phyloP scores from a whole-genome alignment of 1,139 yeast species.

The Lodderomyces orthopsilosis region DNA sequence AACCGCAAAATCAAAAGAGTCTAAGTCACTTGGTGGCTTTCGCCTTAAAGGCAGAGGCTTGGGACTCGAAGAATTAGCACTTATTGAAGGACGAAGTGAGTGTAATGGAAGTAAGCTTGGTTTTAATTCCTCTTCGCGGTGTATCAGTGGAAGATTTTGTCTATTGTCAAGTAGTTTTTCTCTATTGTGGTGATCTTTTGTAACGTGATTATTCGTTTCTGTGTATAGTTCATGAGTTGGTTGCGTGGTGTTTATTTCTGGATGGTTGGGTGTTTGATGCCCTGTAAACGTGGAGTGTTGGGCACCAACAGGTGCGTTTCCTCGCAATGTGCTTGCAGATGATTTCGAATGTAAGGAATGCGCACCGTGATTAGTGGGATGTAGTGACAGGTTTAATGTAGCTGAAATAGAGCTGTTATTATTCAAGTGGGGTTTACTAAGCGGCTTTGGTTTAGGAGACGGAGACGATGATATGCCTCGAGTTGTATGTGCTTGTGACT shows the following conservation, averaged over 20 bases:
- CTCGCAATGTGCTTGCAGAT: constrained; percentile 5
- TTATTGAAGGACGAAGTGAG: background rate
- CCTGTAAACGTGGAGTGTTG: background rate
- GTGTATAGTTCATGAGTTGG: background rate
- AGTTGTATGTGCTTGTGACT: constrained; percentile 2
- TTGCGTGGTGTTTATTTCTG: background rate
- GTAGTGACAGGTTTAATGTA: constrained; percentile 1
- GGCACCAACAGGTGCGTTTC: background rate
- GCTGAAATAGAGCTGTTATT: constrained; percentile 4
- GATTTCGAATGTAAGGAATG: constrained; percentile 6
- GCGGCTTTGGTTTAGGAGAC: constrained; percentile 3
- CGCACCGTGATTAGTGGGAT: background rate
- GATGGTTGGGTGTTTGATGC: background rate
- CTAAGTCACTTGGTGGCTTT: constrained; percentile 24
- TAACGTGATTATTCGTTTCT: background rate
- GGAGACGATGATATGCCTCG: constrained; percentile 1
- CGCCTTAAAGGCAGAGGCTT: constrained; percentile 11
- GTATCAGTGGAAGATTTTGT: background rate
- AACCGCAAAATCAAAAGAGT: constrained; percentile 11
- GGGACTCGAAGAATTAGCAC: constrained; percentile 2
- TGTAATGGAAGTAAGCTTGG: background rate
- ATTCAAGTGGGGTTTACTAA: constrained; percentile 8
- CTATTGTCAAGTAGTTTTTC: background rate
- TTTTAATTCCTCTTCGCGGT: background rate
- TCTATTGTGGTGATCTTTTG: background rate